Conservation (phyloP, 2,329 filamentous ascomycete species). For the Scedosporium minutisporum region DNA sequence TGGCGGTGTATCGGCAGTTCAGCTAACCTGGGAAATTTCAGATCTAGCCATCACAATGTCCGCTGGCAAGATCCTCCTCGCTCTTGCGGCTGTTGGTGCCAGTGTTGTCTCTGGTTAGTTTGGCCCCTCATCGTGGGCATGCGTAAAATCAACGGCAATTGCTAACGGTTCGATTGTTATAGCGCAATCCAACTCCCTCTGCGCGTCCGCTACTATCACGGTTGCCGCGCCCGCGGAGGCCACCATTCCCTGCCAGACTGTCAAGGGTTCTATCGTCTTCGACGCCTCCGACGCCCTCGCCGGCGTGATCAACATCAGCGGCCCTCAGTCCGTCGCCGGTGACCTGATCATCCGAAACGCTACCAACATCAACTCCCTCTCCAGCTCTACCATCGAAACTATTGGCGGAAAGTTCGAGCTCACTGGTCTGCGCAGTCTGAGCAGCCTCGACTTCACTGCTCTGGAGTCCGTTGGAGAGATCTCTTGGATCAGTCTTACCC, state of each 20-base stretch:
- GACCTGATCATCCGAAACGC: slow-evolving; percentile 51
- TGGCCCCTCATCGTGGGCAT: neutral
- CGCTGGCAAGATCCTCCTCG: slow-evolving; percentile 34
- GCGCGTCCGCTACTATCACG: slow-evolving; percentile 30
- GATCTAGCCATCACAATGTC: slow-evolving; percentile 31
- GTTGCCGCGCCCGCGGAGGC: slow-evolving; percentile 55
- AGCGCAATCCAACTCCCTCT: neutral
- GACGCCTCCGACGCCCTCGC: slow-evolving; percentile 24
- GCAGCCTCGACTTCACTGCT: slow-evolving; percentile 53
- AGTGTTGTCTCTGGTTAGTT: slow-evolving; percentile 33
- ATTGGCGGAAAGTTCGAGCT: slow-evolving; percentile 66
- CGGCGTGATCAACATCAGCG: slow-evolving; percentile 52
- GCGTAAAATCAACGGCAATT: neutral
- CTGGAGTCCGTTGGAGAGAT: slow-evolving; percentile 60
- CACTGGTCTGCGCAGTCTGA: slow-evolving; percentile 58
- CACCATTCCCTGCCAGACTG: slow-evolving; percentile 52
- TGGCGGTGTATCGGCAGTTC: too few species aligned
- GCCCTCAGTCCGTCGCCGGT: slow-evolving; percentile 46
- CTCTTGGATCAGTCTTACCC: slow-evolving; percentile 61
- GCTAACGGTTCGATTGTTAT: neutral
- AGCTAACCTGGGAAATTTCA: neutral
- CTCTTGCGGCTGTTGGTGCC: slow-evolving; percentile 31
- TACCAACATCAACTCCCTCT: slow-evolving; percentile 48
- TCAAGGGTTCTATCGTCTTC: slow-evolving; percentile 45
- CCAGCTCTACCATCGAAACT: slow-evolving; percentile 47